Base-by-base conservation (phyloP, 2,329 filamentous ascomycete species). In the Trichothecium sympodiale region DNA sequence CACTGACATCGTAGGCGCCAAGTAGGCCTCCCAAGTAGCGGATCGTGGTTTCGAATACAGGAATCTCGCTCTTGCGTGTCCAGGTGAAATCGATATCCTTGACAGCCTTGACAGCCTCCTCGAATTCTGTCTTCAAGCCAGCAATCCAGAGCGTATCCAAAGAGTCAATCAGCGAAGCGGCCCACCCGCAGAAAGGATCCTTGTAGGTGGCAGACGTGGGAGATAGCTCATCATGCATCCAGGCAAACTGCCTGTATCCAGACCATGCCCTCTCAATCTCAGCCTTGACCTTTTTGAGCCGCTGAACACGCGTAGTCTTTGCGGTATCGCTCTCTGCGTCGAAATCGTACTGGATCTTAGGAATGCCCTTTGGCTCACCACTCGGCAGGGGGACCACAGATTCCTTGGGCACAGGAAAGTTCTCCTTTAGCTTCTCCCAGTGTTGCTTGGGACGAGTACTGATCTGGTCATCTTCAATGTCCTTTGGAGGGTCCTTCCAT, bases 21-120 rank as follows among this genome's bases (percentile, higher is more conserved):
- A 95, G 52, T 30, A 96, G 63, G 2, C 89, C 89, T 23, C 89
- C 89, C 4, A 96, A 67, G 49, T 95, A 94, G 35, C 89, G 77
- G 51, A 96, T 95, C 9, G 80, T 84, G 1, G 87, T 93, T 59
- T 95, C 88, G 47, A 95, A 95, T 7, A 94, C 69, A n/a, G 86
- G 87, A 31, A 95, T 91, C 33, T 83, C 74, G 27, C 59, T 53
- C 33, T 78, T 67, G 12, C 57, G 52, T 3, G 75, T 80, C 9
- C 73, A 81, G 3, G 83, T 91, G 48, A 95, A 95, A 56, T 95
- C 86, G 39, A 95, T 89, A 5, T 72, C 58, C 38, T 68, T 68
- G 16, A 88, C 75, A 4, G 71, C 77, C 35, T 73, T 67, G 31
- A 83, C 75, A 2, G 85, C 86, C 41, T 85, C 78, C 39, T 85